Evolutionary conservation across 208 protist species (phyloP), one percentile per base, ranked within the genome.

Genomic region (Acanthamoeba triangularis): DNA sequence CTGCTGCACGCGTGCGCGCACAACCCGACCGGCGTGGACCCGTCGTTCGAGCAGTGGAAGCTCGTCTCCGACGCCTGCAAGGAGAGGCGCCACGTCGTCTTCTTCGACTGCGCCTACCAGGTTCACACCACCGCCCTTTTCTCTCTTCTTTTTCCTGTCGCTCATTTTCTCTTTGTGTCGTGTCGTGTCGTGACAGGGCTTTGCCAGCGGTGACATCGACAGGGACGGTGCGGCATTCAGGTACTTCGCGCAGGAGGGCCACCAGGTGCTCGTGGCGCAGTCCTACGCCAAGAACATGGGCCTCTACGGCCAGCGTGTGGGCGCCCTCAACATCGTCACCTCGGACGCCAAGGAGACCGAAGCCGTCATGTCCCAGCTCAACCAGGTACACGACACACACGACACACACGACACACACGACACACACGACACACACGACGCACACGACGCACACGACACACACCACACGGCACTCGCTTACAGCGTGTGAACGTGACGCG

Each of bases 21-120:
- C 98, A 99, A 99, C 97, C 99, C 99, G 94, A 99, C 99, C 30
- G 99, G 99, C 56, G 98, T 99, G 8, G 99, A 99, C 97, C 99
- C 99, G 80, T 98, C 98, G 10, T 94, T 96, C 16, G 98, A 98
- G 47, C 98, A 99, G 97, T 99, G 99, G 99, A 92, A 97, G 37
- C 74, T 97, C 41, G 99, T 99, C 94, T 97, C 98, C 1, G 96
- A 99, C 23, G 95, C 94, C 35, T 54, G 28, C 65, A 76, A 87
- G 87, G 87, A 92, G 61, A 30, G 61, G 85, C 85, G 85, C 2
- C 98, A 99, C 76, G 97, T 99, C 44, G 97, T 98, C 28, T 98
- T 99, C 96, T 99, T 99, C 80, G 99, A 99, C 98, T 98, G 96
- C 65, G 99, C 98, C 23, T 98, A 98, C 69, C 97, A 98, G 95